Evolutionary conservation across 2,329 filamentous ascomycete species (phyloP).

Genomic region (Xylaria sp.): DNA sequence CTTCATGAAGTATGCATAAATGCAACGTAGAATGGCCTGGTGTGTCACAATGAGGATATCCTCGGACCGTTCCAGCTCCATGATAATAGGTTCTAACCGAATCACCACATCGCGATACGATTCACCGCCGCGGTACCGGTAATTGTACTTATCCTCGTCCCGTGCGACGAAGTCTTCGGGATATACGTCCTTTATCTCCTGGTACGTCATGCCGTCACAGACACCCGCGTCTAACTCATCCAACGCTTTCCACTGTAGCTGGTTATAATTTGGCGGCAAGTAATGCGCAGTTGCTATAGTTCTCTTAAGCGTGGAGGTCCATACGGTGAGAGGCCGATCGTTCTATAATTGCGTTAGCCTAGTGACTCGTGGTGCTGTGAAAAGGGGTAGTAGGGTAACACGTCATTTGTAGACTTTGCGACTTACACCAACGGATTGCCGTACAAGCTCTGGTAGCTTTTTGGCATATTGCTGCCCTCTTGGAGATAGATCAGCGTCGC

Average conservation of each 20-base stretch:
- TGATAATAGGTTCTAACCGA: conserved; percentile 97
- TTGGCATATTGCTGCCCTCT: conserved; percentile 89
- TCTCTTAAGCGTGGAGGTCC: conserved; percentile 74
- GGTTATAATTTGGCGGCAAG: conserved; percentile 84
- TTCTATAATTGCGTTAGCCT: conserved; percentile 55
- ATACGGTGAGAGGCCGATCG: conserved; percentile 70
- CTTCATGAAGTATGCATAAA: conserved; percentile 99
- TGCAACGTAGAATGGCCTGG: conserved; percentile 95
- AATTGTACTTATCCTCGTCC: conserved; percentile 99
- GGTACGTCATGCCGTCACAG: conserved; percentile 96
- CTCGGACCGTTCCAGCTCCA: conserved; percentile 96
- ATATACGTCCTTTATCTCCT: conserved; percentile 89
- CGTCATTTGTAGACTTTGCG: conserved; percentile 9
- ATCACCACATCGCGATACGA: conserved; percentile 97
- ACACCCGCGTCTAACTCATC: conserved; percentile 97
- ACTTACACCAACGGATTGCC: conserved; percentile 85
- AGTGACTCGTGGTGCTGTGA: conserved; percentile 24
- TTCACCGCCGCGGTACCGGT: conserved; percentile 96
- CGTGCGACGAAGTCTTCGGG: conserved; percentile 95
- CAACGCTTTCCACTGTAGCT: conserved; percentile 97
- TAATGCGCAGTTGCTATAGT: conserved; percentile 93
- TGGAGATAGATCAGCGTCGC: conserved; percentile 86
- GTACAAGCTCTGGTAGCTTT: conserved; percentile 85
- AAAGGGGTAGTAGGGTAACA: background rate
- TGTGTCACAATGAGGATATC: conserved; percentile 99